Percentiles rank a stretch among this genome's conserved stretches.
Evolutionary conservation across 805 yeast species (phyloP).

Genomic region (Starmerella scarabaei): DNA sequence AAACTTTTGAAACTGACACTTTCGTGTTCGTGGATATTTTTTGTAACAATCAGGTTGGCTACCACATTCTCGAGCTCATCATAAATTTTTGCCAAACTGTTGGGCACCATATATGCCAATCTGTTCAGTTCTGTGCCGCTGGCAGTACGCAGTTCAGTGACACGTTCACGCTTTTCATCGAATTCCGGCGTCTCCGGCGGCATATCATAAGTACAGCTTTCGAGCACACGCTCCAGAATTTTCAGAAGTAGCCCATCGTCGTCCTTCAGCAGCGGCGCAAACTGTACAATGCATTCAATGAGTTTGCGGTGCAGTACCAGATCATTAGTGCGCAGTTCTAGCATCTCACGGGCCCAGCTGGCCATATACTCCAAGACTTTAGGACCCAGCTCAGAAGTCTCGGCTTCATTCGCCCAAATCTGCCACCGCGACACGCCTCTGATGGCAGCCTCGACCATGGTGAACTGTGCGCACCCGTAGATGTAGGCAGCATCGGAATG

Average conservation of each 20-base stretch:
- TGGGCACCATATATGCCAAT: slow-evolving; percentile 91
- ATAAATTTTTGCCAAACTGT: slow-evolving; percentile 65
- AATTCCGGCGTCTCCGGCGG: slow-evolving; percentile 49
- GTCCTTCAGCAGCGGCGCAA: slow-evolving; percentile 78
- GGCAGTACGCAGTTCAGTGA: slow-evolving; percentile 76
- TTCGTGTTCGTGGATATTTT: slow-evolving; percentile 77
- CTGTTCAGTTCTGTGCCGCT: slow-evolving; percentile 93
- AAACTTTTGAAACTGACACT: slow-evolving; percentile 89
- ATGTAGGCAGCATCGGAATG: slow-evolving; percentile 42
- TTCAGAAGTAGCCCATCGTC: slow-evolving; percentile 59
- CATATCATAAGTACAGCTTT: slow-evolving; percentile 71
- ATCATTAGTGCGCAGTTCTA: slow-evolving; percentile 63
- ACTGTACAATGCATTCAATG: slow-evolving; percentile 85
- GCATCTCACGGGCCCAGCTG: slow-evolving; percentile 38
- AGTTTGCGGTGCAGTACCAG: slow-evolving; percentile 74
- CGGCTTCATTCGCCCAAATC: slow-evolving; percentile 64
- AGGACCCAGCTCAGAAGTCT: slow-evolving; percentile 39
- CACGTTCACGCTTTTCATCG: slow-evolving; percentile 57
- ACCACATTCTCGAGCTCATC: slow-evolving; percentile 74
- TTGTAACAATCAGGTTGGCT: slow-evolving; percentile 49
- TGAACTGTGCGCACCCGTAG: slow-evolving; percentile 68
- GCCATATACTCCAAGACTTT: slow-evolving; percentile 57
- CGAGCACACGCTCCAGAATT: slow-evolving; percentile 72
- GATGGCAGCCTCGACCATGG: slow-evolving; percentile 75
- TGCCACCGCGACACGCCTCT: slow-evolving; percentile 94